phyloP scores from a whole-genome alignment of 495 filamentous ascomycete genomes.

The Zalerion maritima region DNA sequence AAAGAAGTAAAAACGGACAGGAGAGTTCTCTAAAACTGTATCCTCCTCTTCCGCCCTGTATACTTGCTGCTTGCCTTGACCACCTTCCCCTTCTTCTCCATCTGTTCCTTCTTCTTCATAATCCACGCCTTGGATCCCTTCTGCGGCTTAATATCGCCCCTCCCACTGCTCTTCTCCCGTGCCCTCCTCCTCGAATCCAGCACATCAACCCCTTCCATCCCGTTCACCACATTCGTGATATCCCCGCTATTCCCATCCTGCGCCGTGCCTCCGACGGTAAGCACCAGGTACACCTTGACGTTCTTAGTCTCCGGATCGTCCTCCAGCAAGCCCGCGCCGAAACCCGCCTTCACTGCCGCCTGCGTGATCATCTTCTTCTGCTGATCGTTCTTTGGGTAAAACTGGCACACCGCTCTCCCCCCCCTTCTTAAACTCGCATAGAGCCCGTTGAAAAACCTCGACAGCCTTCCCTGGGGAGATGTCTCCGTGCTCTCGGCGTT shows the following conservation, averaged over 20 bases:
- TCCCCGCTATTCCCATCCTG: constrained; percentile 48
- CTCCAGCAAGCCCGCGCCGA: constrained; percentile 86
- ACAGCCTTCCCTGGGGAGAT: constrained; percentile 55
- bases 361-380: constrained; percentile 82
- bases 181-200: constrained; percentile 50
- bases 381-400: constrained; percentile 89
- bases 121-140: constrained; percentile 90
- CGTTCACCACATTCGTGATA: constrained; percentile 72
- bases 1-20: too few relatives aligned
- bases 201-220: constrained; percentile 80
- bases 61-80: constrained; percentile 85
- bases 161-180: constrained; percentile 28
- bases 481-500: constrained; percentile 85
- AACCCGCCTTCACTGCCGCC: constrained; percentile 84
- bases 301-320: constrained; percentile 95
- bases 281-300: constrained; percentile 80
- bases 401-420: constrained; percentile 86
- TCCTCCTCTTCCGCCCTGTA: constrained; percentile 73
- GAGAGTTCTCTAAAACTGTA: constrained; percentile 33
- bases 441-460: constrained; percentile 82
- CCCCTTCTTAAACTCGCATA: constrained; percentile 74
- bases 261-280: constrained; percentile 77
- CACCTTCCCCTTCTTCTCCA: constrained; percentile 85
- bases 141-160: constrained; percentile 35
- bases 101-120: constrained; percentile 86